phyloP scores from a whole-genome alignment of 2,329 filamentous ascomycete genomes.

The Aplosporella prunicola region DNA sequence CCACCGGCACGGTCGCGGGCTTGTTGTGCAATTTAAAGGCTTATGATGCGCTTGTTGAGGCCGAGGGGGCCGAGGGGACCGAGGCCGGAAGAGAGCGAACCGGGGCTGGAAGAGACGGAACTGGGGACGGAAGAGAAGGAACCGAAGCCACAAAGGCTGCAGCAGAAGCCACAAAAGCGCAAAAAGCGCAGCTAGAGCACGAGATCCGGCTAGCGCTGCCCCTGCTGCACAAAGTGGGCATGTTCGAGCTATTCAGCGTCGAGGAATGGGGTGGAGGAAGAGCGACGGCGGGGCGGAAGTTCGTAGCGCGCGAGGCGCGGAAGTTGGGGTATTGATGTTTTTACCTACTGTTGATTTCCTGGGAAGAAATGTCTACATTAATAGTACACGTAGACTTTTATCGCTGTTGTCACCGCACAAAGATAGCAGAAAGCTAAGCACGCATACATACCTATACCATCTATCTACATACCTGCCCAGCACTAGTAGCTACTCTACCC shows the following conservation, averaged over 20 bases:
- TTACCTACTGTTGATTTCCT: too few relatives aligned
- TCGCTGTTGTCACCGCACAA: too few relatives aligned
- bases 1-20: not conserved
- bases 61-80: not conserved
- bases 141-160: not conserved
- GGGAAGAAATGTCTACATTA: too few relatives aligned
- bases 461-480: too few relatives aligned
- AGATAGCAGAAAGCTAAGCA: too few relatives aligned
- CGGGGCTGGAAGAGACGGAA: too few relatives aligned
- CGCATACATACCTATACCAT: too few relatives aligned
- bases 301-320: not conserved
- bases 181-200: not conserved
- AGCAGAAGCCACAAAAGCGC: not conserved
- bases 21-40: not conserved
- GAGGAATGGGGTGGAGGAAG: not conserved
- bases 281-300: not conserved
- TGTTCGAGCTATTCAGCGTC: conserved; percentile 1
- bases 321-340: not conserved
- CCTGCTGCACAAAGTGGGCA: not conserved
- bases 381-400: too few relatives aligned
- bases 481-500: too few relatives aligned
- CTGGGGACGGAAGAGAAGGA: too few relatives aligned
- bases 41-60: not conserved
- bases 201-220: not conserved
- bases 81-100: too few relatives aligned